Conservation (phyloP, 2,329 filamentous ascomycete genomes). For the Penicillium verrucosum region DNA sequence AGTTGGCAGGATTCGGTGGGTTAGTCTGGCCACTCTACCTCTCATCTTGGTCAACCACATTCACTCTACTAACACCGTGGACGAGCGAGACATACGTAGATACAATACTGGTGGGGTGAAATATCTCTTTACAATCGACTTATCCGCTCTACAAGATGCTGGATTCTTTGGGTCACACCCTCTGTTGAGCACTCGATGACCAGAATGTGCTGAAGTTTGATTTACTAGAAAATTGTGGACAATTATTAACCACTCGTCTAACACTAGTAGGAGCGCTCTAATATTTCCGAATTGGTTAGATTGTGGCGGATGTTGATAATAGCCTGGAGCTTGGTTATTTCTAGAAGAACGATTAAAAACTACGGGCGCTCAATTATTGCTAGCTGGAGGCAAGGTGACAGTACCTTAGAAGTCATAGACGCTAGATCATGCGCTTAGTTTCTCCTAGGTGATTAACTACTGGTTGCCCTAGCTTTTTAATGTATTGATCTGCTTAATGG, state of each 20-base stretch:
- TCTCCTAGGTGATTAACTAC: no score
- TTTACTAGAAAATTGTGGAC: slow-evolving; percentile 4
- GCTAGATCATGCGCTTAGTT: no score
- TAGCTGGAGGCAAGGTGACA: no score
- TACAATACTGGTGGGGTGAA: not conserved
- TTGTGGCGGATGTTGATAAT: no score
- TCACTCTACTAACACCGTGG: not conserved
- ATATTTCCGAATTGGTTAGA: no score
- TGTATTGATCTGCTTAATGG: no score
- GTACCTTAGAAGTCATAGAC: no score
- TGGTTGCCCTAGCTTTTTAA: no score
- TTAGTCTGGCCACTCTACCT: not conserved
- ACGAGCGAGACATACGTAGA: not conserved
- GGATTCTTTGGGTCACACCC: not conserved
- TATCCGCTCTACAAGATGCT: not conserved
- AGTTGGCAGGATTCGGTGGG: not conserved
- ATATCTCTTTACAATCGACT: not conserved
- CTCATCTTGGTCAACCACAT: not conserved
- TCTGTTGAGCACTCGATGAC: not conserved
- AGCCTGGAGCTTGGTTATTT: no score
- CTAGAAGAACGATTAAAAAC: no score
- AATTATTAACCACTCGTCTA: not conserved
- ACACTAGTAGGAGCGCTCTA: not conserved
- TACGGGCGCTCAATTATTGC: not conserved
- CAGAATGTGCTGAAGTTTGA: not conserved